Percentiles rank a stretch among this genome's conserved stretches.
phyloP scores from a whole-genome alignment of 2,329 filamentous ascomycete species.

The Rosellinia necatrix region DNA sequence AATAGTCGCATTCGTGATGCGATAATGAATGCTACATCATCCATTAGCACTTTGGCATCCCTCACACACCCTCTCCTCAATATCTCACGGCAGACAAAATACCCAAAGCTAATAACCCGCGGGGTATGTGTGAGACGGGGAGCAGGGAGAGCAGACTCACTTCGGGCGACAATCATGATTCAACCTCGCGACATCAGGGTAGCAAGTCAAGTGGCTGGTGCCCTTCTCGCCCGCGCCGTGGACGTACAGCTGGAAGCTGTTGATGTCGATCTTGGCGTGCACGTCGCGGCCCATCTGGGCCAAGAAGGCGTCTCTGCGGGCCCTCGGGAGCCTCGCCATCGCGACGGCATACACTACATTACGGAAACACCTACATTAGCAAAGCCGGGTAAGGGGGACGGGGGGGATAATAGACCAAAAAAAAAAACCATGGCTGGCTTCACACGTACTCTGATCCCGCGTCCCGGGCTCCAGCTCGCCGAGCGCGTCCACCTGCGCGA shows the following conservation, averaged over 20 bases:
- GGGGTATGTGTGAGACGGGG: no score
- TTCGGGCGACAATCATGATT: conserved; percentile 50
- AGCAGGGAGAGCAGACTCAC: conserved; percentile 32
- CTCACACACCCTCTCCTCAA: not conserved
- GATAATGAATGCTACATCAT: conserved; percentile 41
- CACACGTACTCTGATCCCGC: conserved; percentile 25
- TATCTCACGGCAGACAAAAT: no score
- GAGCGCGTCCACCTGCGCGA: conserved; percentile 36
- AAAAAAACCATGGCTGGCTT: no score
- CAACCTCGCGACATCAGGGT: conserved; percentile 42
- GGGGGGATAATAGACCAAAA: not conserved
- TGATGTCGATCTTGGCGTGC: conserved; percentile 42
- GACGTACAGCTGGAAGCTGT: conserved; percentile 44
- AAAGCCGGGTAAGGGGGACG: not conserved
- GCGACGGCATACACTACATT: conserved; percentile 41
- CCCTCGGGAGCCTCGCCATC: conserved; percentile 35
- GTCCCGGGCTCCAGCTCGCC: conserved; percentile 25
- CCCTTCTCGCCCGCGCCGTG: conserved; percentile 31
- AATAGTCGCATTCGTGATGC: conserved; percentile 44
- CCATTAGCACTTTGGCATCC: conserved; percentile 2
- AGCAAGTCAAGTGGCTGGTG: conserved; percentile 41
- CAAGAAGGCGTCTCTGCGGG: conserved; percentile 35
- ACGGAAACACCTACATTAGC: no score
- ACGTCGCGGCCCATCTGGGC: conserved; percentile 41
- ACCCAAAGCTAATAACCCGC: not conserved